A percentile compares a stretch with the other conserved stretches of the same genome.
These are phyloP conservation scores for Trichosanthes truncata DNA, from an alignment of 306 rosid genomes.

Conservation along the genomic window DNA sequence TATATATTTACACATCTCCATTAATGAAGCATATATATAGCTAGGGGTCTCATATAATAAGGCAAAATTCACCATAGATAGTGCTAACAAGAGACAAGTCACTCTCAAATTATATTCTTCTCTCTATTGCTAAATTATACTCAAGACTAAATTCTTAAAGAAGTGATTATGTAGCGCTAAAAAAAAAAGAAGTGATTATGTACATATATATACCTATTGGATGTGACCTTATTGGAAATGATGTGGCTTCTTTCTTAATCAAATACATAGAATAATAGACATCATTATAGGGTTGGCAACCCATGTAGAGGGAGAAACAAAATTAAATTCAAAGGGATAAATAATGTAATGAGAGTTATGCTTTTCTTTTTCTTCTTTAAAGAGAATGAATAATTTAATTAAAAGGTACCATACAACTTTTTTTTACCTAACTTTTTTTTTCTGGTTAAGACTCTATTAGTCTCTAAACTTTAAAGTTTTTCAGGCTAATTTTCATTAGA, in stretches of 20 bases:
- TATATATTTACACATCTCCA: neutral
- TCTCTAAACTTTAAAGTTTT: no score
- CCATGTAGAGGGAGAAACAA: neutral
- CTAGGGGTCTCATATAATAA: neutral
- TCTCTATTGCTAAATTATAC: neutral
- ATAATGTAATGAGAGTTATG: no score
- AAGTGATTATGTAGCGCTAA: neutral
- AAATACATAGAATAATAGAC: neutral
- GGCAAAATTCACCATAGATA: conserved; percentile 1
- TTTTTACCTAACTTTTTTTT: no score
- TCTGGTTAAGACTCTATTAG: no score
- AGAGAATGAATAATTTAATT: no score
- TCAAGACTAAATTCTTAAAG: neutral
- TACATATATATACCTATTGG: neutral
- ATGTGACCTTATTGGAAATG: conserved; percentile 11
- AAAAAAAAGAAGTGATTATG: neutral
- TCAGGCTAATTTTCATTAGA: no score
- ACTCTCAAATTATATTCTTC: conserved; percentile 9
- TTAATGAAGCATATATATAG: neutral
- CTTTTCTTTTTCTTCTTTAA: no score
- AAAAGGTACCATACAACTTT: no score
- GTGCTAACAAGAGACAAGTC: conserved; percentile 4
- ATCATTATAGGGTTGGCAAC: conserved; percentile 1
- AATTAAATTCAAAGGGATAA: neutral
- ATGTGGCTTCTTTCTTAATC: conserved; percentile 6